Evolutionary conservation across 495 filamentous ascomycete species (phyloP).

Genomic region (Podospora comata): DNA sequence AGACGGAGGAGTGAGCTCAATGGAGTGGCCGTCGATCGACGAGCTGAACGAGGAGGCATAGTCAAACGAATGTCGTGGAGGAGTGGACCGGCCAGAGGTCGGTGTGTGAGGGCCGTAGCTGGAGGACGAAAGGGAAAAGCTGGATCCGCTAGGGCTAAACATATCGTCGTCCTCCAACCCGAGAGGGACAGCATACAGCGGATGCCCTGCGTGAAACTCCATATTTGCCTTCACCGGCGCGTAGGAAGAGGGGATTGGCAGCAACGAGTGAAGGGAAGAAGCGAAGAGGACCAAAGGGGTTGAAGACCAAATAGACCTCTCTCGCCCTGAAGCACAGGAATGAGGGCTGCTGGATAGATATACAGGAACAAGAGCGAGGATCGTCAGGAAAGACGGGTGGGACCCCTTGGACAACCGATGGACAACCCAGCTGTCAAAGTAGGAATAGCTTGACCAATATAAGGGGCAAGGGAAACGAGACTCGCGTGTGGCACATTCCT

Average conservation of each 20-base stretch:
- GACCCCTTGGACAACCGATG: constrained; percentile 23
- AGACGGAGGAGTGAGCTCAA: constrained; percentile 38
- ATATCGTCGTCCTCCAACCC: constrained; percentile 24
- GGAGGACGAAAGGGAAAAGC: constrained; percentile 38
- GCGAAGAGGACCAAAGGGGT: background rate
- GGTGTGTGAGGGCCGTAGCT: constrained; percentile 41
- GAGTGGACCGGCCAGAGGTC: constrained; percentile 34
- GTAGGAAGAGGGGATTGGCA: background rate
- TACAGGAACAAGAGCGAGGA: constrained; percentile 19
- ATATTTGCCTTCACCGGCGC: constrained; percentile 17
- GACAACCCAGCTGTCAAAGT: constrained; percentile 20
- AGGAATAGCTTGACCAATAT: constrained; percentile 30
- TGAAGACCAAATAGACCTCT: constrained; percentile 16
- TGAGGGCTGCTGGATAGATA: constrained; percentile 25
- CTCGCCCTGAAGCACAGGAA: constrained; percentile 20
- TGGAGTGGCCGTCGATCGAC: constrained; percentile 14
- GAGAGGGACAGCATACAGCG: constrained; percentile 24
- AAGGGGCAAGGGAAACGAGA: constrained; percentile 22
- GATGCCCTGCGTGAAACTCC: constrained; percentile 13
- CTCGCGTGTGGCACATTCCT: constrained; percentile 24
- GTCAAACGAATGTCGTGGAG: constrained; percentile 24
- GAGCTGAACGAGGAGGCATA: constrained; percentile 26
- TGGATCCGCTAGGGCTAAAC: constrained; percentile 27
- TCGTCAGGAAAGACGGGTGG: constrained; percentile 15
- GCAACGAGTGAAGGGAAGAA: background rate